phyloP scores from a whole-genome alignment of 2,329 filamentous ascomycete species.

The Botrytis deweyae region DNA sequence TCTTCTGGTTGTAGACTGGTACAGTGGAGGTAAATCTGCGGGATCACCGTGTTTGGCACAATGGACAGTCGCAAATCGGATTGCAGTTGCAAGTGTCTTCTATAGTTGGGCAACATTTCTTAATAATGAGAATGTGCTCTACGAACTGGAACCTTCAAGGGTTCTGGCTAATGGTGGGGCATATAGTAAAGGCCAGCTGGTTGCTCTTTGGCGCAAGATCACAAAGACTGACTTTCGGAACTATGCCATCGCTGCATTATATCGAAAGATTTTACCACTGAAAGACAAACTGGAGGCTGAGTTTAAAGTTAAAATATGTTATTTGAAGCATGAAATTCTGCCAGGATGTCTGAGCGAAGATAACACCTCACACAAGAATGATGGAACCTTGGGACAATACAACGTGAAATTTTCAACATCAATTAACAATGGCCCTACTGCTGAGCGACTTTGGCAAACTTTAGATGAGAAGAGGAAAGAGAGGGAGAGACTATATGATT shows the following conservation, averaged over 20 bases:
- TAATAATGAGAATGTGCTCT: not conserved
- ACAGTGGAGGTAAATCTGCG: not conserved
- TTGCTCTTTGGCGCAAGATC: too few relatives aligned
- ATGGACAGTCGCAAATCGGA: accelerated
- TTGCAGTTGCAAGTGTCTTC: not conserved
- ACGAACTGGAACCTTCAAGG: not conserved
- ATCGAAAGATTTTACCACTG: not conserved
- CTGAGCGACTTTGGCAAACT: accelerated
- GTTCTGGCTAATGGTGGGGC: not conserved
- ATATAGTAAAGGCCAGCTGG: not conserved
- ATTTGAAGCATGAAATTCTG: not conserved
- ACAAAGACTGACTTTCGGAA: accelerated
- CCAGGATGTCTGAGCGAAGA: not conserved
- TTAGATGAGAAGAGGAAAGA: not conserved
- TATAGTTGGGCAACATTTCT: not conserved
- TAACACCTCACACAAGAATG: not conserved
- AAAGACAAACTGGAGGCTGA: not conserved
- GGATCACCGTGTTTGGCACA: accelerated
- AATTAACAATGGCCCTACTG: too few relatives aligned
- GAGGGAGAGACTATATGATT: not conserved
- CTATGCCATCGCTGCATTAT: accelerated
- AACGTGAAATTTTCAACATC: not conserved
- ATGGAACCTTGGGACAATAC: not conserved
- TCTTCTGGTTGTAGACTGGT: not conserved
- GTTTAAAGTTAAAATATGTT: not conserved